phyloP scores from a whole-genome alignment of 768 basidiomycete genomes.

The Erythrobasidium yunnanense region DNA sequence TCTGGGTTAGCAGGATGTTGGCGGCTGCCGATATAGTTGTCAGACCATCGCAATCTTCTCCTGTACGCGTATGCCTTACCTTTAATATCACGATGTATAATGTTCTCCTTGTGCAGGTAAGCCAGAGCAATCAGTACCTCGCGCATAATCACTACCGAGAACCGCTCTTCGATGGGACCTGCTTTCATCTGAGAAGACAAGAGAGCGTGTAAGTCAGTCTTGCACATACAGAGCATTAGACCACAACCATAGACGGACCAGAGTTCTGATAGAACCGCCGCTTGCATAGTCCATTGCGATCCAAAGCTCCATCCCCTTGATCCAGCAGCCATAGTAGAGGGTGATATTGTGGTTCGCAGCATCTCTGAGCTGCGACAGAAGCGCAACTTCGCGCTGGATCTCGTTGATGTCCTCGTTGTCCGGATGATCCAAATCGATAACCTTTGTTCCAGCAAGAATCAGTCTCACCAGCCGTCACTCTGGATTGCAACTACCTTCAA shows the following conservation, averaged over 20 bases:
- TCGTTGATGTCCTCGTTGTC: constrained; percentile 85
- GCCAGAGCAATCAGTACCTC: constrained; percentile 76
- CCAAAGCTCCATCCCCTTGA: constrained; percentile 93
- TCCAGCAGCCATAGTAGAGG: constrained; percentile 89
- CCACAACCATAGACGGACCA: no score
- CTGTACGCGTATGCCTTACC: constrained; percentile 38
- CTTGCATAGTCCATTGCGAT: constrained; percentile 97
- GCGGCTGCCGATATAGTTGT: constrained; percentile 65
- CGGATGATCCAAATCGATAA: constrained; percentile 91
- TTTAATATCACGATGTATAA: constrained; percentile 96
- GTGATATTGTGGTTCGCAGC: constrained; percentile 80
- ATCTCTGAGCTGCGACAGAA: constrained; percentile 69
- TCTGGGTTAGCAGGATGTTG: constrained; percentile 78
- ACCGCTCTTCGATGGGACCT: constrained; percentile 73
- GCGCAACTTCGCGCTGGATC: constrained; percentile 89
- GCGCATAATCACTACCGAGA: constrained; percentile 71
- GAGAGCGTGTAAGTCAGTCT: not conserved
- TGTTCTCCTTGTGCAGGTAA: constrained; percentile 83
- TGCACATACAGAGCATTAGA: not conserved
- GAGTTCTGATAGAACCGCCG: constrained; percentile 80
- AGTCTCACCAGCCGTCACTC: not conserved
- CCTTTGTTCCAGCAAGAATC: constrained; percentile 40
- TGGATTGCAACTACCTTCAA: constrained; percentile 53
- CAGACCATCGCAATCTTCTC: not conserved
- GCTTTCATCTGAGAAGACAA: constrained; percentile 59